Evolutionary conservation across 73 alveolate species (phyloP), one percentile per base, ranked within the genome.

Genomic region (Vitrella brassicaformis): DNA sequence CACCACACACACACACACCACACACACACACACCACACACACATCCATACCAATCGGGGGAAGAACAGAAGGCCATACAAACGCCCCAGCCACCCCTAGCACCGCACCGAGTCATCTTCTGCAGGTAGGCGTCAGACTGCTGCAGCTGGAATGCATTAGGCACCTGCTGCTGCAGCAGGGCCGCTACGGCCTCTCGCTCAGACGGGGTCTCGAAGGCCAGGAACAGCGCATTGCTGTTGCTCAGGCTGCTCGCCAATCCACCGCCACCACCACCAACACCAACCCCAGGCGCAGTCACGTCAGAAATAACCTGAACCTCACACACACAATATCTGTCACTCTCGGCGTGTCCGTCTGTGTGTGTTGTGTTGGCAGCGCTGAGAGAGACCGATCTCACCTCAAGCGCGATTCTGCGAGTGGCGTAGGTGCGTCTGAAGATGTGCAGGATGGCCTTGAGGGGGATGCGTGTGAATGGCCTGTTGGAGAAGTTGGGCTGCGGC

Each of bases 401-500:
- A 0, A 27, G n/a, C 10, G n/a, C 45, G 65, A 10, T 29, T 0
- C 7, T 74, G 74, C 67, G 73, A 27, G 67, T 72, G 22, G 69
- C 81, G 27, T 66, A 67, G 45, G 67, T 72, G 28, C 81, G 73
- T 14, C 81, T 74, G 46, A 75, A 75, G 27, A 75, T 74, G 56
- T 66, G 81, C 28, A 67, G 65, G 69, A 75, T 72, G 27, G 65
- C 81, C 28, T 28, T 75, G 74, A 75, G 25, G 30, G 31, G 73
- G 69, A 75, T 72, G 70, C 66, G 26, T 31, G 0, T 25, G 18
- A 47, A 1, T n/a, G 46, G 28, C 19, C 18, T 31, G 47, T 29
- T 19, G 65, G 81, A 75, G 81, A 75, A 75, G 70, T 75, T 75
- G 46, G 81, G 81, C n/a, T 66, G 74, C 70, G 81, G 81, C 81